A percentile compares a stretch with the other conserved stretches of the same genome.
Evolutionary conservation across 2,329 filamentous ascomycete species (phyloP).

Genomic region (Verruconis gallopava): DNA sequence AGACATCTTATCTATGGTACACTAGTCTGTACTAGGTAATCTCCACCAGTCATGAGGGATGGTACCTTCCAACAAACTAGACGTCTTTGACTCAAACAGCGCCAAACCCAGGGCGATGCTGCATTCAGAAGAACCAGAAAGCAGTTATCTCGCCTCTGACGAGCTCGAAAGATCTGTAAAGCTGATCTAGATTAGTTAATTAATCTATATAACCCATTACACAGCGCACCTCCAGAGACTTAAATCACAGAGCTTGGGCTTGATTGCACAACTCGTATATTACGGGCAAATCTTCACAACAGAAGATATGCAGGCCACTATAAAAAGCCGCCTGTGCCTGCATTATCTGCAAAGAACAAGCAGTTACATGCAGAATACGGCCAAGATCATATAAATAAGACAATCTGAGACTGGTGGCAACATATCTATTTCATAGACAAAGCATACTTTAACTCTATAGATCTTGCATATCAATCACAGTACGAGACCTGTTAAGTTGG

Average conservation of each 20-base stretch:
- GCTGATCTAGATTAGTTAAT: neutral
- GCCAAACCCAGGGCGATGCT: neutral
- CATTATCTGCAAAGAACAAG: neutral
- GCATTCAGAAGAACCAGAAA: neutral
- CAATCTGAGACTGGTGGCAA: too few species aligned
- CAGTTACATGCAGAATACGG: neutral
- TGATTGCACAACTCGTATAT: neutral
- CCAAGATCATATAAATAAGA: too few species aligned
- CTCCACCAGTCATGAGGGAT: too few species aligned
- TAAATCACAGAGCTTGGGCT: neutral
- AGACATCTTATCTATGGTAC: too few species aligned
- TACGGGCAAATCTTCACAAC: neutral
- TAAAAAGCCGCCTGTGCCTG: neutral
- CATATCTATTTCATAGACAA: too few species aligned
- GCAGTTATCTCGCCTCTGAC: neutral
- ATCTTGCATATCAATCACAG: neutral
- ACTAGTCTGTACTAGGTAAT: too few species aligned
- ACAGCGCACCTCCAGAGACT: neutral
- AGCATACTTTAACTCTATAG: neutral
- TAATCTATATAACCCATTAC: neutral
- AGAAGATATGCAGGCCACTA: neutral
- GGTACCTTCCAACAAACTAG: too few species aligned
- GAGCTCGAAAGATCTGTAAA: neutral
- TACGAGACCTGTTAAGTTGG: neutral
- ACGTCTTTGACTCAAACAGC: neutral